Base-by-base conservation (phyloP, 2,329 filamentous ascomycete genomes). In the Metarhizium album region DNA sequence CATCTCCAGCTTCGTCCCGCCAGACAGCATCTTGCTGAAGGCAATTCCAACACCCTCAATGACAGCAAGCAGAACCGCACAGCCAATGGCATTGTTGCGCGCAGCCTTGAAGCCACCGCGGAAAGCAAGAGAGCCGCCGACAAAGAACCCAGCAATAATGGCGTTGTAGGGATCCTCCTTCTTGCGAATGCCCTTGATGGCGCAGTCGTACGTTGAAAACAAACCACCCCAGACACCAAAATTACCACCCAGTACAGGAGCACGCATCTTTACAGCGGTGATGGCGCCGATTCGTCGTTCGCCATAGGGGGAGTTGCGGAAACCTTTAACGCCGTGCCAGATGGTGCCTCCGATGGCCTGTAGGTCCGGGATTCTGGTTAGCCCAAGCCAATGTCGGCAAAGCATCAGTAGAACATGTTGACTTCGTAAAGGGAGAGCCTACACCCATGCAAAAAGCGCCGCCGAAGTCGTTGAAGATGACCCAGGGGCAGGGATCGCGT, bases 151-250 rank as follows among this genome's bases (percentile, higher is more conserved):
- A 42, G 91, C 93, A 60, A 91, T 94, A 67, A 98, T 97, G 63
- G 90, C 90, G 73, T 97, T 97, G 75, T 90, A 97, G 14, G 93
- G 90, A 67, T 97, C 93, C 70, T 98, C 93, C 83, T 96, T 97
- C 78, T 93, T 88, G 58, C 90, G 77, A 51, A 91, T 74, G 52
- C 91, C 91, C 78, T 97, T 98, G 55, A 96, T 87, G 22, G 90
- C 87, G 74, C 93, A 98, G 73, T 98, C 93, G 64, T 91, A 97
- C 55, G 89, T 94, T 61, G 84, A 89, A 77, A 97, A 97, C 52
- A 97, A 75, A 58, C 93, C 93, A 66, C 93, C 91, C 91, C 93
- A 97, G 52, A 95, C 89, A 62, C 91, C 91, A 62, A 97, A 98
- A 76, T 98, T 98, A 63, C 93, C 93, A 64, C 93, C 93, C 46